Conservation (phyloP, 306 rosid species). For the Datisca glomerata region DNA sequence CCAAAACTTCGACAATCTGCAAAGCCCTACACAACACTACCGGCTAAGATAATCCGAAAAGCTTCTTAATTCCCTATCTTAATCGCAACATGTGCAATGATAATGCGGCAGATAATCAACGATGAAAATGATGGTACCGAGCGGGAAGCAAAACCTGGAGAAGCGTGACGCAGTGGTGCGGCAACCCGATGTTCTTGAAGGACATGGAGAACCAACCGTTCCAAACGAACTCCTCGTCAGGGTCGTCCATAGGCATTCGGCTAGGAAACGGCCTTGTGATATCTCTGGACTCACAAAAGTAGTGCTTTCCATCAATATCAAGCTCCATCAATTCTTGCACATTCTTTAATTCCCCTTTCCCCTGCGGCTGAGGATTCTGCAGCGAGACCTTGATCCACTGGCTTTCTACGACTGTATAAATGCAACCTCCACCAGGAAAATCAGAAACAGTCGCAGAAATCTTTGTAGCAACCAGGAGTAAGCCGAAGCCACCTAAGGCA, state of each 20-base stretch:
- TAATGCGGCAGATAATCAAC: neutral
- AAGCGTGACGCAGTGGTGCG: constrained; percentile 68
- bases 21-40: constrained; percentile 86
- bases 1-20: constrained; percentile 95
- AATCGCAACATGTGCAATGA: constrained; percentile 6
- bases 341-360: constrained; percentile 84
- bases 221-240: constrained; percentile 96
- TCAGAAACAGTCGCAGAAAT: constrained; percentile 43
- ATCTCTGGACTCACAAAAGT: constrained; percentile 82
- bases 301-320: constrained; percentile 88
- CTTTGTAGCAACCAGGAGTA: constrained; percentile 81
- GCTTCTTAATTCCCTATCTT: constrained; percentile 8
- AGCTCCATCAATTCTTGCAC: constrained; percentile 62
- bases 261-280: constrained; percentile 85
- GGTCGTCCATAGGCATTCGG: constrained; percentile 31
- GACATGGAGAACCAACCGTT: constrained; percentile 73
- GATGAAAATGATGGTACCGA: constrained; percentile 13
- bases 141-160: constrained; percentile 71
- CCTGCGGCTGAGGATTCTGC: constrained; percentile 55
- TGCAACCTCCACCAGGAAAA: constrained; percentile 84
- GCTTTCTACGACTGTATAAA: constrained; percentile 71
- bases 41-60: constrained; percentile 35
- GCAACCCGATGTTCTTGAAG: constrained; percentile 70
- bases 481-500: constrained; percentile 53
- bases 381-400: constrained; percentile 77